phyloP scores from a whole-genome alignment of 2,329 filamentous ascomycete species.

The Fusarium bulbicola region DNA sequence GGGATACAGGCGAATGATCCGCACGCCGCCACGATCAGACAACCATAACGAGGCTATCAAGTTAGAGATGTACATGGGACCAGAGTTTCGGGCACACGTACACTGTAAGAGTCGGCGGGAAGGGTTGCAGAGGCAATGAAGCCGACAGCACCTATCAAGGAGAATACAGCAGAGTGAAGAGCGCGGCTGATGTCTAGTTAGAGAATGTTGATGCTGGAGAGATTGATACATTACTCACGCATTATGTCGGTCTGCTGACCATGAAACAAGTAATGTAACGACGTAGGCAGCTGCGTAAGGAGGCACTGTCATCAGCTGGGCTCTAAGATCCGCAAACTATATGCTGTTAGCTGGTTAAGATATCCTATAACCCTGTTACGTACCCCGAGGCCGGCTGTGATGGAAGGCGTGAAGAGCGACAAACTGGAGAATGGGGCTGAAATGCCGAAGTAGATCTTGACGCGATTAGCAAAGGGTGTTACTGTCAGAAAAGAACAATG shows the following conservation, averaged over 20 bases:
- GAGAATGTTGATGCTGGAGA: accelerated
- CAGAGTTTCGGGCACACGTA: neutral
- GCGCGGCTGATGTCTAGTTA: slow-evolving; percentile 40
- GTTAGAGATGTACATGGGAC: neutral
- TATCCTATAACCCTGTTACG: slow-evolving; percentile 8
- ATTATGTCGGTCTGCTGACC: slow-evolving; percentile 68
- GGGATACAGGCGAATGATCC: slow-evolving; percentile 74
- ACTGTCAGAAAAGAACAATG: accelerated
- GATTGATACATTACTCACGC: slow-evolving; percentile 37
- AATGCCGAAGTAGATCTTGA: slow-evolving; percentile 56
- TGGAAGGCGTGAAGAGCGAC: slow-evolving; percentile 67
- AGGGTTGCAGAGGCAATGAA: slow-evolving; percentile 70
- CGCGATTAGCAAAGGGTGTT: neutral
- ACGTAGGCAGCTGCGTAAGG: slow-evolving; percentile 67
- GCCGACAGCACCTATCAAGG: slow-evolving; percentile 56
- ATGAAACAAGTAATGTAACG: slow-evolving; percentile 53
- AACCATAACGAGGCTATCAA: slow-evolving; percentile 64
- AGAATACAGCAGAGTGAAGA: slow-evolving; percentile 51
- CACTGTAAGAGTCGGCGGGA: slow-evolving; percentile 62
- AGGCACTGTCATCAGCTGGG: slow-evolving; percentile 70
- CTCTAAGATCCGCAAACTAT: slow-evolving; percentile 50
- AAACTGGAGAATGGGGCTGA: slow-evolving; percentile 64
- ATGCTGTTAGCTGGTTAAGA: neutral
- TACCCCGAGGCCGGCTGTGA: slow-evolving; percentile 59
- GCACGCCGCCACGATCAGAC: slow-evolving; percentile 70